Percentiles rank a stretch among this genome's conserved stretches.
Conservation (phyloP, 768 basidiomycete species). For the Aureoboletus auriporus region DNA sequence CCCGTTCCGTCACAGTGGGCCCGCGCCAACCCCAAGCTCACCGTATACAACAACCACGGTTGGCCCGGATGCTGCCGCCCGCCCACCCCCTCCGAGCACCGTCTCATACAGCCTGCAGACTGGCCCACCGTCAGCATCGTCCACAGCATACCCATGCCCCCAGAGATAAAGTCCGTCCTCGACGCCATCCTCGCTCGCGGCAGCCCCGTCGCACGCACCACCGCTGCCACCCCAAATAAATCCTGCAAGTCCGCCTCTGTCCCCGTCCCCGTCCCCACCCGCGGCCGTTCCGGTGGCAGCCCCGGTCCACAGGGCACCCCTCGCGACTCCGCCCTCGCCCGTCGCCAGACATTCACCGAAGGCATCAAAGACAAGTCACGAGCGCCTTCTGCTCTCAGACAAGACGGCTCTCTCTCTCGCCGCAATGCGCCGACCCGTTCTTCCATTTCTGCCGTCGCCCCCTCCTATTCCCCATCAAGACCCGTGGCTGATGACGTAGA, state of each 20-base stretch:
- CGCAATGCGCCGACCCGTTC: conserved; percentile 46
- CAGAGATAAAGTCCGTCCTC: conserved; percentile 64
- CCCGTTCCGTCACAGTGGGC: conserved; percentile 57
- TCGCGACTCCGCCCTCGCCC: conserved; percentile 27
- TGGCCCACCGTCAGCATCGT: conserved; percentile 79
- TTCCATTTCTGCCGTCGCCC: conserved; percentile 39
- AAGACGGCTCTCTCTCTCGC: conserved; percentile 45
- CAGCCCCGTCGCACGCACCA: conserved; percentile 29
- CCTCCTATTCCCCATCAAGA: conserved; percentile 26
- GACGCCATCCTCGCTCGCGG: conserved; percentile 48
- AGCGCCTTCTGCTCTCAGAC: conserved; percentile 59
- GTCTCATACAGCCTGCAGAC: conserved; percentile 64
- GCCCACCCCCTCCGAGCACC: conserved; percentile 55
- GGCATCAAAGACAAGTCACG: conserved; percentile 53
- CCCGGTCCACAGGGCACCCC: conserved; percentile 36
- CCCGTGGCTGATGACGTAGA: conserved; percentile 22
- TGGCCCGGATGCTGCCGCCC: conserved; percentile 92
- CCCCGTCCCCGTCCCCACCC: conserved; percentile 35
- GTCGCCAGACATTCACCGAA: conserved; percentile 50
- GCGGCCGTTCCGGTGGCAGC: conserved; percentile 51
- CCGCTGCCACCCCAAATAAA: conserved; percentile 10
- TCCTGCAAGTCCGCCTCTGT: conserved; percentile 30
- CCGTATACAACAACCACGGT: conserved; percentile 65
- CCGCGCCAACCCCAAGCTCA: conserved; percentile 50
- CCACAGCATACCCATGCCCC: conserved; percentile 69